Evolutionary conservation across 805 yeast genomes (phyloP).

Genomic region (Starmerella khaoyaiensis): DNA sequence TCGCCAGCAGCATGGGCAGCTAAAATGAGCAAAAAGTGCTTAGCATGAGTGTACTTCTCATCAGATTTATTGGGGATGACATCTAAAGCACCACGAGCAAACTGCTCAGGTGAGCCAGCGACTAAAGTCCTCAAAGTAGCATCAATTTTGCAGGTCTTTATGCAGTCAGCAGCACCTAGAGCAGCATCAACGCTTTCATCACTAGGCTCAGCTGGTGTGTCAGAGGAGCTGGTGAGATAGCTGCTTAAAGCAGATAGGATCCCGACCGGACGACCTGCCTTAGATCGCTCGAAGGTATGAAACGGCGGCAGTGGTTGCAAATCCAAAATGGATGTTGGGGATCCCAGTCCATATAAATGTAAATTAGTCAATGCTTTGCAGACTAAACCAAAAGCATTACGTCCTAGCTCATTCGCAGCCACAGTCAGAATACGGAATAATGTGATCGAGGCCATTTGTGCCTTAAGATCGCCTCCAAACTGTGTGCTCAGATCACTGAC

Average conservation of each 20-base stretch:
- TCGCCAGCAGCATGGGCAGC: constrained; percentile 16
- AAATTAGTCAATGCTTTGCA: constrained; percentile 48
- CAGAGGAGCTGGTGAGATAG: constrained; percentile 73
- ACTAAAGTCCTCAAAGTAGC: constrained; percentile 37
- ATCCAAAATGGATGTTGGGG: constrained; percentile 3
- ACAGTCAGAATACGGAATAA: constrained; percentile 62
- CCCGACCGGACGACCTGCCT: constrained; percentile 59
- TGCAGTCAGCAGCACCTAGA: constrained; percentile 67
- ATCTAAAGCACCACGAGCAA: constrained; percentile 30
- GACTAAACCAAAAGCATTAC: constrained; percentile 47
- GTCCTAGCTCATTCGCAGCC: constrained; percentile 36
- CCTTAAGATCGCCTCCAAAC: constrained; percentile 83
- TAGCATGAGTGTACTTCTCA: constrained; percentile 25
- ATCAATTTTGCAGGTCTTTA: constrained; percentile 52
- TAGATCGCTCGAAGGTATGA: constrained; percentile 44
- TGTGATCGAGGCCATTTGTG: constrained; percentile 79
- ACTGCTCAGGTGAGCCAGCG: constrained; percentile 23
- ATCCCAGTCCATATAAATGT: constrained; percentile 58
- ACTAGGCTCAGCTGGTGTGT: constrained; percentile 81
- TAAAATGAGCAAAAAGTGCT: constrained; percentile 23
- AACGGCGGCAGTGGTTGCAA: constrained; percentile 50
- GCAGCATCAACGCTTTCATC: constrained; percentile 87
- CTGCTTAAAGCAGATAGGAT: constrained; percentile 85
- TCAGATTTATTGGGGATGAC: constrained; percentile 16
- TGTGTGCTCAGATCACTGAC: constrained; percentile 72